Conservation (phyloP, 768 basidiomycete species). For the Suillus luteus region DNA sequence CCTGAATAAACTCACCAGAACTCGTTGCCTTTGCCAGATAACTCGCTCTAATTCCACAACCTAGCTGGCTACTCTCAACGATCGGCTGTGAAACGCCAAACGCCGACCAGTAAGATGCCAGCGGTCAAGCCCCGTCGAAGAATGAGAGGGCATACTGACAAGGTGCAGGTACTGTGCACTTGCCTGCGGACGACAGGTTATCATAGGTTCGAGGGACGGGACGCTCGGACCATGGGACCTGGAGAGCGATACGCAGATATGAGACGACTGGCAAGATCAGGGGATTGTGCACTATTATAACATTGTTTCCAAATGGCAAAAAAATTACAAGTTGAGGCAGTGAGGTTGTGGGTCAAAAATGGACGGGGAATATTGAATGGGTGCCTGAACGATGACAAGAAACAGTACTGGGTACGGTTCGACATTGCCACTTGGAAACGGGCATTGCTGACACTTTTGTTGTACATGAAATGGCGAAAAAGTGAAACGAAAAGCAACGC, state of each 20-base stretch:
- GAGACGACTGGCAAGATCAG: background rate
- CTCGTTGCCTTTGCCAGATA: background rate
- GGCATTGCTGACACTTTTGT: too few relatives aligned
- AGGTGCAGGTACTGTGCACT: background rate
- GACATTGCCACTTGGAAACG: too few relatives aligned
- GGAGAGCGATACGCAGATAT: background rate
- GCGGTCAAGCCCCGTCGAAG: background rate
- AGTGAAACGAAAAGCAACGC: too few relatives aligned
- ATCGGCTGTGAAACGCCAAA: background rate
- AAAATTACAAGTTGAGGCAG: background rate
- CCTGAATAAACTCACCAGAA: background rate
- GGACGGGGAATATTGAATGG: background rate
- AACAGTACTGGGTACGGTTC: too few relatives aligned
- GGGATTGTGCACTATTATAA: background rate
- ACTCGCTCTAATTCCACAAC: too few relatives aligned
- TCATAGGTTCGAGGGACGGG: background rate
- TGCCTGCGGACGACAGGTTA: too few relatives aligned
- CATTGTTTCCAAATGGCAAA: background rate
- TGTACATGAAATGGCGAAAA: too few relatives aligned
- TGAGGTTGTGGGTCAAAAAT: background rate
- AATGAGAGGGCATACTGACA: background rate
- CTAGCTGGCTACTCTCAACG: background rate
- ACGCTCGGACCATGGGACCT: background rate
- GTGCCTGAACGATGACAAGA: background rate
- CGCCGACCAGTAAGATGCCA: background rate